These are phyloP conservation scores for Porodaedalea pini DNA, from an alignment of 1,284 basidiomycete genomes.

Conservation along the genomic window DNA sequence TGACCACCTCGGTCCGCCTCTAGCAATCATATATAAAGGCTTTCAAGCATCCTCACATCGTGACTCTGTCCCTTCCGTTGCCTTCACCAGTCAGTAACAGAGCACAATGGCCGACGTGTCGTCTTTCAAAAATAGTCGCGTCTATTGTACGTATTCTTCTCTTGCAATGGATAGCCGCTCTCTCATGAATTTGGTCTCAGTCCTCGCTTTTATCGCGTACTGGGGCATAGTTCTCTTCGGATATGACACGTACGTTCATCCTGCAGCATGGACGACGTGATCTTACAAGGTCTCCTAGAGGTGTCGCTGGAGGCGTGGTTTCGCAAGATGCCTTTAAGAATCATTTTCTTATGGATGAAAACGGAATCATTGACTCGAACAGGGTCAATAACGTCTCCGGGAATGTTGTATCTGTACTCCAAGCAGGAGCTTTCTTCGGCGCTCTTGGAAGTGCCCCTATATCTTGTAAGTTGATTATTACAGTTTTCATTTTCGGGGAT, in stretches of 20 bases:
- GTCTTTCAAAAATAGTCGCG: constrained; percentile 52
- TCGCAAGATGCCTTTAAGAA: constrained; percentile 55
- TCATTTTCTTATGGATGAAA: constrained; percentile 50
- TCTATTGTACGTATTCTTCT: constrained; percentile 47
- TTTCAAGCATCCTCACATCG: background rate
- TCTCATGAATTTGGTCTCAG: constrained; percentile 30
- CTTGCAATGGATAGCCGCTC: background rate
- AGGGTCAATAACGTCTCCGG: constrained; percentile 49
- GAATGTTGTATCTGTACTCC: constrained; percentile 75
- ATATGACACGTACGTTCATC: constrained; percentile 57
- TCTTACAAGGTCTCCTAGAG: constrained; percentile 30
- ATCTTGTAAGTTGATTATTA: constrained; percentile 41
- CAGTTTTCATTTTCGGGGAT: background rate
- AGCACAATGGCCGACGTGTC: constrained; percentile 7
- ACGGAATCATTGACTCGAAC: constrained; percentile 35
- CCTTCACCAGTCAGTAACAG: too few relatives aligned
- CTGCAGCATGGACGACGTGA: background rate
- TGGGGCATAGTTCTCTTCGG: constrained; percentile 80
- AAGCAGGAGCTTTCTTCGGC: constrained; percentile 80
- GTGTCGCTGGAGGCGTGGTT: constrained; percentile 65
- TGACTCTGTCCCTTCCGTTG: too few relatives aligned
- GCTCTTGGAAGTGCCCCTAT: constrained; percentile 62
- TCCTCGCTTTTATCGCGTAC: constrained; percentile 70
- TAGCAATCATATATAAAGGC: too few relatives aligned
- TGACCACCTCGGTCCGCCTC: constrained; percentile 1